Evolutionary conservation across 306 rosid species (phyloP), one percentile per base, ranked within the genome.

Genomic region (Vigna radiata): DNA sequence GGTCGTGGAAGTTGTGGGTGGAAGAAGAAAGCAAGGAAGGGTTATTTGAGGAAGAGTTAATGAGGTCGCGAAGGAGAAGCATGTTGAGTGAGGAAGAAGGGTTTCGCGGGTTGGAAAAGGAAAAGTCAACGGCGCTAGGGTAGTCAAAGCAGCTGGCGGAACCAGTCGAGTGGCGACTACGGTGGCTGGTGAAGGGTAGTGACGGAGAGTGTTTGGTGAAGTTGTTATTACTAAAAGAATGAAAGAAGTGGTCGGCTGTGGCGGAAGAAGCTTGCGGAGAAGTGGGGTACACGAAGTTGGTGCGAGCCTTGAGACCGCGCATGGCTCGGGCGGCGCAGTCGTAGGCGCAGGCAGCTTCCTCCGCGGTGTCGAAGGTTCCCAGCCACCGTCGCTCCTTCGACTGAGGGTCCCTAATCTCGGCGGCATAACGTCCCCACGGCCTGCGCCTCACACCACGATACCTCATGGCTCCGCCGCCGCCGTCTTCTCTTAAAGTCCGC

Each of bases 341-440:
- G 65, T 95, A 95, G 7, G 99, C 97, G 16, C 92, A 91, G 6
- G 99, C 99, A 0, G 99, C 99, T 77, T 95, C 97, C 84, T 95
- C 99, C 0, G 97, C 99, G 2, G 99, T 95, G 84, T 95, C 99
- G 16, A 95, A 95, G 7, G 99, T 95, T 0, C 99, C 99, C 0
- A 95, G 91, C 99, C 99, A 95, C 3, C 99, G 89, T 4, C 99
- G 83, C 8, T 95, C 99, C 77, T 95, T 95, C 0, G 97, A 84
- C 54, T 85, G 87, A 0, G 99, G 99, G 89, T 95, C 99, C 8
- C 99, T 82, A 39, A 95, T 95, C 87, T 95, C 99, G 0, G 99
- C 99, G 0, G 99, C 99, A 55, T 95, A 95, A 43, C 99, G 93
- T 0, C 99, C 99, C 99, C 99, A 95, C 0, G 99, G 99, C 78